Base-by-base conservation (phyloP, 441 rosid species). In the Bocquillonia castaneifolia region DNA sequence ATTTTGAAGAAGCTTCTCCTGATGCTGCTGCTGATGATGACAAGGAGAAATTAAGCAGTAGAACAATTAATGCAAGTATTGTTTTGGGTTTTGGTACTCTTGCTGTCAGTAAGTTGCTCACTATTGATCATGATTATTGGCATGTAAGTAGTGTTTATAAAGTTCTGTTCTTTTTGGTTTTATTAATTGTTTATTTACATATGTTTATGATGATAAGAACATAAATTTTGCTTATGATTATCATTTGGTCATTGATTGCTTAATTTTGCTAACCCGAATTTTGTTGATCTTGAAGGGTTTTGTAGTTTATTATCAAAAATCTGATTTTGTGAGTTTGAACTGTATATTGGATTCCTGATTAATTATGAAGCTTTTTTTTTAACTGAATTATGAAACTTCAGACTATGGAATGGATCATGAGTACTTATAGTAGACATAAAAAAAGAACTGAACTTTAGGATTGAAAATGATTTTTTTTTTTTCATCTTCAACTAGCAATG, bases 121-220 rank as follows among this genome's bases (percentile, higher is more conserved):
- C 88, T 1, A 80, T 93, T 59, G 98, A 93, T 79, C 90, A 84
- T 80, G 98, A 93, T 75, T 93, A 86, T 73, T 93, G 98, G 97
- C 98, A 93, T 28, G 98, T 93, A 84, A 89, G 92, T 87, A 36
- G 31, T 36, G 48, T 48, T 64, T 14, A 25, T 50, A 54, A 55
- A 42, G 12, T 25, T 29, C 31, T 26, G n/a, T 20, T 39, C 56
- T 56, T 70, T 32, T 10, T 29, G 32, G 52, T 68, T 28, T 32
- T 20, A 12, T n/a, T n/a, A n/a, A n/a, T n/a, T n/a, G n/a, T n/a
- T n/a, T n/a, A n/a, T n/a, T n/a, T n/a, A n/a, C n/a, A n/a, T n/a
- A n/a, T n/a, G n/a, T n/a, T n/a, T n/a, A n/a, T n/a, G n/a, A n/a
- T n/a, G n/a, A n/a, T n/a, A n/a, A n/a, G n/a, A n/a, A n/a, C n/a